These are phyloP conservation scores for Colletotrichum sp. DNA, from an alignment of 2,329 filamentous ascomycete genomes.

Conservation along the genomic window DNA sequence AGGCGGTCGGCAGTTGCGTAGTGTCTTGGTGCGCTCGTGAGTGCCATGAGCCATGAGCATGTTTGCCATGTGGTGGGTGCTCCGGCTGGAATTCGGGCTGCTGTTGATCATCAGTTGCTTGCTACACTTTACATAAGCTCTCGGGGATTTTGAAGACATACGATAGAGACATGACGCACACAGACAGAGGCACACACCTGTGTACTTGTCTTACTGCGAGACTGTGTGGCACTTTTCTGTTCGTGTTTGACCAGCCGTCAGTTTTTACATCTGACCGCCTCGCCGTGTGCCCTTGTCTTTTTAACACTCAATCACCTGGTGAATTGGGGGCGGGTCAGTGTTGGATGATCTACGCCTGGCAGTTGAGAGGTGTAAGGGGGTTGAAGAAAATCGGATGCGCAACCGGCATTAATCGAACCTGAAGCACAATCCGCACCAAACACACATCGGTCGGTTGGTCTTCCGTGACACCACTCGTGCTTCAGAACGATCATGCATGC, in stretches of 20 bases:
- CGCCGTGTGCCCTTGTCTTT: background rate
- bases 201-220: background rate
- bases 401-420: slow-evolving; percentile 8
- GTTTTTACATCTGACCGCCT: background rate
- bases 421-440: slow-evolving; percentile 12
- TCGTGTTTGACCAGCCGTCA: background rate
- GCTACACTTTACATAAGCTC: background rate
- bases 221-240: background rate
- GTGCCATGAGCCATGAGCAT: slow-evolving; percentile 15
- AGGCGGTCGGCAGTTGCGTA: slow-evolving; percentile 10
- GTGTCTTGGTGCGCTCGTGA: slow-evolving; percentile 10
- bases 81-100: background rate
- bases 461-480: slow-evolving; percentile 23
- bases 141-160: background rate
- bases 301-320: background rate
- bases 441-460: slow-evolving; percentile 8
- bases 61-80: slow-evolving; percentile 18
- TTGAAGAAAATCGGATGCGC: background rate
- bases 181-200: background rate
- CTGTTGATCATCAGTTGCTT: background rate
- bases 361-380: background rate
- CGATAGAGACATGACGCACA: background rate
- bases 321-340: background rate
- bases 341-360: slow-evolving; percentile 11
- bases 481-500: slow-evolving; percentile 22